Base-by-base conservation (phyloP, 495 filamentous ascomycete genomes). In the Corynascus novoguineensis region DNA sequence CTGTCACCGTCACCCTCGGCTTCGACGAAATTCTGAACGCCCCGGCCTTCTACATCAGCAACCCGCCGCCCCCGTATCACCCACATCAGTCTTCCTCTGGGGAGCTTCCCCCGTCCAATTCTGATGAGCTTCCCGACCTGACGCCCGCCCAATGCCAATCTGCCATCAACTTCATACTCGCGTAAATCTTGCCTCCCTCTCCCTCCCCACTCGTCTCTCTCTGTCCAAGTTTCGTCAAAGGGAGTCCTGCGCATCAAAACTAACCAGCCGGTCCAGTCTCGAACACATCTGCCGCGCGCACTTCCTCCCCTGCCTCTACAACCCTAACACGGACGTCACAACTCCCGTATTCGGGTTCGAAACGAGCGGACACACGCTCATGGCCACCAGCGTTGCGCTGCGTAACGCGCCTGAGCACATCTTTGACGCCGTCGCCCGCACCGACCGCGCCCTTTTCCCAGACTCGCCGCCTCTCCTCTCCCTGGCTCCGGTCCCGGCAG, bases 111-210 rank as follows among this genome's bases (percentile, higher is more conserved):
- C 32, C 27, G 21, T 27, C 59, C 22, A 27, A 58, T 49, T 11
- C 45, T 24, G 46, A 53, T 35, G 29, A 38, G 14, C 37, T 57
- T 29, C 31, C 57, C 2, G 47, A 59, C 15, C 29, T 73, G 28
- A 60, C 69, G 2, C 61, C 70, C 42, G 66, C 70, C 40, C 63
- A 78, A 49, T 68, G 68, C 11, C 71, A 73, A 22, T 60, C 68
- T 37, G 78, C 71, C 4, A 77, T 81, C 55, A 78, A 79, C 52
- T 81, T 78, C 41, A 75, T 81, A 46, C 64, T 79, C 27, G 72
- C 70, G 75, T 81, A 69, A n/a, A n/a, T n/a, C n/a, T n/a, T 24
- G 72, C 22, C 21, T 22, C 17, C 41, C 50, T 15, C 46, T 46
- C 28, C 6, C 14, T 35, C 28, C 5, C 49, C 32, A n/a, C 44